Evolutionary conservation across 208 protist genomes (phyloP), one percentile per base, ranked within the genome.

Genomic region (Trypanosoma cruzi): DNA sequence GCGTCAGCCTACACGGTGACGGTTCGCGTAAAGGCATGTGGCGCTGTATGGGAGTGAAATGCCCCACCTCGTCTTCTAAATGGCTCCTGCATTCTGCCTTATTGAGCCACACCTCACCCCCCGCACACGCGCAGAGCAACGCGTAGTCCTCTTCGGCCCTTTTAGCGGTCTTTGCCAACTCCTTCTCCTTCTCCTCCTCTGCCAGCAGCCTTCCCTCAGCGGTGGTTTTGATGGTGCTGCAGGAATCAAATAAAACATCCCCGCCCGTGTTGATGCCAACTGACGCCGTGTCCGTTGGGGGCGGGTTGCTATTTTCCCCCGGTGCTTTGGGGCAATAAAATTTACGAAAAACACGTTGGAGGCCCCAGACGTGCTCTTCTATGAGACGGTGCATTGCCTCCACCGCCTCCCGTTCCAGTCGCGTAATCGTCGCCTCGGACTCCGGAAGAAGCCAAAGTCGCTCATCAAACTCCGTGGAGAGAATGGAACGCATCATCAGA

Each of bases 401-500:
- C 37, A 44, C 37, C 37, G 16, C 44, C 16, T 49, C 44, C 20
- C 44, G 44, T 20, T 49, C 44, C 20, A 49, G 3, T 13, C 16
- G 44, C 44, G 16, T 2, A 14, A 49, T 6, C 2, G 24, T 31
- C 50, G 31, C 64, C 32, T 72, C 59, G 4, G 63, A 66, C 0
- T 52, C 56, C 4, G 40, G 59, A 36, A 73, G 7, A 3, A 46
- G 13, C 18, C 54, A 49, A 29, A 81, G 50, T 3, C 71, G 64
- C 59, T 62, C 50, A 14, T 65, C 50, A 54, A 77, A 60, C 75
- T 77, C 75, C 10, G 4, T 4, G 5, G 67, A 22, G 58, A 49
- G 53, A 52, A 73, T 46, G 20, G 62, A 68, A 1, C 58, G 68
- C 56, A 63, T 37, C 24, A 0, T 24, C 11, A 67, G 55, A 18